Evolutionary conservation across 2,329 filamentous ascomycete species (phyloP), one percentile per base, ranked within the genome.

Genomic region (Aspergillus thermomutatus): DNA sequence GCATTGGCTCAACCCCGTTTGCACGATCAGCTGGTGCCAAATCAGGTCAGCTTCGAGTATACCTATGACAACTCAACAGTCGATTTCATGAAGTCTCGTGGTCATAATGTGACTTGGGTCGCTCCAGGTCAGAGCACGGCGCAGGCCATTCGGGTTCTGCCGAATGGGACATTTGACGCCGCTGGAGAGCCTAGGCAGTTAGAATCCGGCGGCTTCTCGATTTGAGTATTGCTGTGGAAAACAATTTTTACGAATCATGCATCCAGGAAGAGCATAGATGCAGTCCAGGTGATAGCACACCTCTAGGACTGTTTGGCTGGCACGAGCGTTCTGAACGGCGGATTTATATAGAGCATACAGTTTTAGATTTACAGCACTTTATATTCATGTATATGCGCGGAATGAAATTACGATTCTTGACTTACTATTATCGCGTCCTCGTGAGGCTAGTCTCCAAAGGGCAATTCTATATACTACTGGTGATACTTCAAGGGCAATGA

Each of bases 21-120:
- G 23, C 92, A 96, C 68, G 90, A 96, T 68, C 92, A 96, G 75
- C 78, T 96, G 9, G 79, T 91, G 53, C 92, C 91, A 0, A 87
- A 91, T 64, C 74, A 76, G 50, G 82, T 87, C 1, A 77, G 76
- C 0, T 87, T 94, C 53, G 91, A 96, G 74, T 84, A 83, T 31
- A 72, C 72, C 0, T 95, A 89, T 63, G 81, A 90, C 63, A 87
- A 88, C 60, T 68, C 64, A 1, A 89, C 86, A 0, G 83, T 85
- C 4, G 82, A 79, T 1, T 87, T 82, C 59, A 81, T 96, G 82
- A 73, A 75, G 52, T 74, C 74, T 1, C 77, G 82, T 51, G 89
- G 89, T 0, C 90, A 94, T 68, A 87, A 90, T 66, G 82, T 94
- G 2, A 86, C 83, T 0, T 90, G 85, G 83, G 81, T 90, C 2